These are phyloP conservation scores for Cutaneotrichosporon dermatis DNA, from an alignment of 1,284 basidiomycete genomes.

Conservation along the genomic window DNA sequence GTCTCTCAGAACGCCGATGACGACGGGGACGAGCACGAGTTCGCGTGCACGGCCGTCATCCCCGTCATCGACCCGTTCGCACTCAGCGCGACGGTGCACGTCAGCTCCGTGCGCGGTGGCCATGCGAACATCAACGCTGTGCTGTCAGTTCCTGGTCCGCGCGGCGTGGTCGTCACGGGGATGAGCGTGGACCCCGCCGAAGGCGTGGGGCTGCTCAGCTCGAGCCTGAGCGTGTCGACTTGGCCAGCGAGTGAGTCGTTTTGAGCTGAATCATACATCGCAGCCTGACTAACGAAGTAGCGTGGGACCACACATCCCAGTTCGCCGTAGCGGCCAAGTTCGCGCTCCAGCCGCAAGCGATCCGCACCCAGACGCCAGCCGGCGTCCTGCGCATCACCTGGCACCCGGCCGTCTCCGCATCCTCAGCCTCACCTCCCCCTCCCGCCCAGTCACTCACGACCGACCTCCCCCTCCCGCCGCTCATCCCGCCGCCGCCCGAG, in stretches of 20 bases:
- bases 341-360: not conserved
- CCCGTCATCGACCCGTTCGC: constrained; percentile 34
- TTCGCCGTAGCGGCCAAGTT: constrained; percentile 28
- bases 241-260: constrained; percentile 21
- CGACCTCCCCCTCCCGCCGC: constrained; percentile 26
- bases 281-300: not conserved
- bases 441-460: constrained; percentile 1
- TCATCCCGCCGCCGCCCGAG: constrained; percentile 26
- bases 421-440: not conserved
- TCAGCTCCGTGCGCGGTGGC: not conserved
- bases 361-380: not conserved
- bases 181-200: constrained; percentile 4
- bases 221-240: not conserved
- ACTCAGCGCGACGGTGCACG: constrained; percentile 11
- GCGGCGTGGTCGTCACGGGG: not conserved
- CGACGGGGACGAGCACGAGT: constrained; percentile 23
- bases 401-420: constrained; percentile 5
- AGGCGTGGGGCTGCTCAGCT: constrained; percentile 18
- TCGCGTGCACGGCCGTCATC: constrained; percentile 25
- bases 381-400: constrained; percentile 9
- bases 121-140: constrained; percentile 5
- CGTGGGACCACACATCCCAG: constrained; percentile 2
- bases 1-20: constrained; percentile 7
- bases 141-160: constrained; percentile 4
- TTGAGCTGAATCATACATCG: too few relatives aligned